Conservation (phyloP, 2,329 filamentous ascomycete genomes). For the Neospermospora avenae region DNA sequence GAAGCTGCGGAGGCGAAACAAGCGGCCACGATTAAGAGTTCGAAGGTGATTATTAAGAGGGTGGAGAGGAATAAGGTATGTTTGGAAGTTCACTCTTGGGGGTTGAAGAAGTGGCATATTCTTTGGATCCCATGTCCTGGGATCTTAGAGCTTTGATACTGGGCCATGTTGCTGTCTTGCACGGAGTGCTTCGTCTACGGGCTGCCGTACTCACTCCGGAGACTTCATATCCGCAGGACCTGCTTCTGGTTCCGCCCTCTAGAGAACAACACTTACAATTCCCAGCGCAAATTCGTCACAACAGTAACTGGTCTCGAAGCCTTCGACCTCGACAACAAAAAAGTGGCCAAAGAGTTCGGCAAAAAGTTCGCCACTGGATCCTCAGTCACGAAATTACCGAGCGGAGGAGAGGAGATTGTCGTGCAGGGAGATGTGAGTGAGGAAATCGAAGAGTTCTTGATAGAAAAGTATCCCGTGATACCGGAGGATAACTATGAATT, state of each 20-base stretch:
- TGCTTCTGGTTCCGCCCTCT: too few relatives aligned
- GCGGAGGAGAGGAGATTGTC: constrained; percentile 91
- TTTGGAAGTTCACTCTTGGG: background rate
- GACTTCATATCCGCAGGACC: background rate
- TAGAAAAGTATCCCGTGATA: constrained; percentile 85
- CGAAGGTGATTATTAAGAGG: constrained; percentile 86
- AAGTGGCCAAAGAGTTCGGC: constrained; percentile 92
- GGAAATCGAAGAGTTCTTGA: constrained; percentile 86
- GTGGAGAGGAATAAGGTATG: constrained; percentile 85
- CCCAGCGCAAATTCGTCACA: constrained; percentile 82
- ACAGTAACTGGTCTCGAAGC: constrained; percentile 86
- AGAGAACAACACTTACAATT: too few relatives aligned
- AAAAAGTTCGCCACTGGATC: constrained; percentile 98
- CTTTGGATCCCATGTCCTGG: background rate
- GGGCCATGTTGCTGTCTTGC: background rate
- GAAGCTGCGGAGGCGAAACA: constrained; percentile 82
- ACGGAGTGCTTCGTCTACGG: background rate
- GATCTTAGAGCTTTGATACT: too few relatives aligned
- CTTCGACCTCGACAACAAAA: constrained; percentile 91
- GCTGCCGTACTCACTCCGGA: too few relatives aligned
- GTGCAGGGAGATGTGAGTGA: constrained; percentile 96
- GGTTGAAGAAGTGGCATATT: background rate
- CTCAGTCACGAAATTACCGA: constrained; percentile 84
- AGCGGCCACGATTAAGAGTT: constrained; percentile 72
- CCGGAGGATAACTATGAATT: constrained; percentile 94